Evolutionary conservation across 2,329 filamentous ascomycete species (phyloP), one percentile per base, ranked within the genome.

Genomic region (Clonostachys rhizophaga): DNA sequence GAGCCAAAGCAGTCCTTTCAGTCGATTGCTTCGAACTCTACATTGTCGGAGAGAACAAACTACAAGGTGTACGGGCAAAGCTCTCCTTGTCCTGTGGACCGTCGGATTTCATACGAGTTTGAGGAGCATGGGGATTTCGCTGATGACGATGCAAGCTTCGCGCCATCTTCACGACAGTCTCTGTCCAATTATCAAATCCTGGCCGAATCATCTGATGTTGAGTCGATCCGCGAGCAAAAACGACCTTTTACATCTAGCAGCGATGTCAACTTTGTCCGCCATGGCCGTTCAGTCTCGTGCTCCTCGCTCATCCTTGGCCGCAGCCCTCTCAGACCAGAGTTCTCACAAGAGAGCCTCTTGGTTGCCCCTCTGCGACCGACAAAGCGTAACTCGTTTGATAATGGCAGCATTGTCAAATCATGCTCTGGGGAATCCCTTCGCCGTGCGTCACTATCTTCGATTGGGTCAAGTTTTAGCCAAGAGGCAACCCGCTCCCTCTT

Each of bases 331-430:
- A 68, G 67, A 6, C 64, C 66, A 17, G 70, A 73, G 47, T 84
- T 78, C 57, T 84, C 82, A 0, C 79, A 79, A 52, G 81, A 84
- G 55, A 84, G 80, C 51, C 66, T 85, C 33, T 56, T 79, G 12
- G 77, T 84, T 13, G 68, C 77, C 9, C 80, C 81, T 0, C 63
- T 85, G 16, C 68, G 71, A 42, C 71, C 77, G 9, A 62, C 63
- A 46, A 72, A 68, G 55, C 69, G 69, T 52, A 65, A 63, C 20
- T 76, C 76, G 2, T 67, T 66, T 42, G 78, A 83, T 42, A 69
- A 64, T 18, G 64, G 77, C 30, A 71, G 70, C 5, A 70, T 76
- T 50, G 70, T 71, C 55, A 76, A 70, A 55, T 68, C 72, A 34
- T 65, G 69, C 34, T 81, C 79, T 7, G 69, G 71, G 49, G 78